Conservation (phyloP, 305 asterid genomes). For the Nicotiana rustica region DNA sequence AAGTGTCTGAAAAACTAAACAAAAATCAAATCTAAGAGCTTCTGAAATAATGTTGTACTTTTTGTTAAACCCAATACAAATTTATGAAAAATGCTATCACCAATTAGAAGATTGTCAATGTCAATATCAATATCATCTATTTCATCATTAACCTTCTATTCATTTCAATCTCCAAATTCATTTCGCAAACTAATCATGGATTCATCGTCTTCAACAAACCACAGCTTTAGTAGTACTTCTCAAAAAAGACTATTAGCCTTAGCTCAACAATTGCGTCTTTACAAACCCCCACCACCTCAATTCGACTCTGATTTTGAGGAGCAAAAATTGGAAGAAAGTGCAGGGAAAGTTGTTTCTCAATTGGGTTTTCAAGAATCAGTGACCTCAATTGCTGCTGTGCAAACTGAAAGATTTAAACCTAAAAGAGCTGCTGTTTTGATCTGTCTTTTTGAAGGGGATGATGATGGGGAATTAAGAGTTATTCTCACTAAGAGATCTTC, state of each 20-base stretch:
- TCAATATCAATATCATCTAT: neutral
- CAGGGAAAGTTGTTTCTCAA: conserved; percentile 77
- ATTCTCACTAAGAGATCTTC: conserved; percentile 91
- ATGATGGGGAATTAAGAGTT: conserved; percentile 77
- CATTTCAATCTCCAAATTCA: neutral
- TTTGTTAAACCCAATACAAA: neutral
- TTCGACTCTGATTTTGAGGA: conserved; percentile 59
- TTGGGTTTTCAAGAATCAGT: conserved; percentile 84
- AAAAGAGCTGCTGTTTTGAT: conserved; percentile 91
- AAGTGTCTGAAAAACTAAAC: too few relatives aligned
- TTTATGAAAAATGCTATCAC: neutral
- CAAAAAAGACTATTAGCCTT: conserved; percentile 49
- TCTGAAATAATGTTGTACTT: too few relatives aligned
- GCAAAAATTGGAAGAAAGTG: conserved; percentile 60
- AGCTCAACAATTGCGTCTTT: conserved; percentile 78
- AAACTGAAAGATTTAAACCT: conserved; percentile 62
- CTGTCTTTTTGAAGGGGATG: conserved; percentile 85
- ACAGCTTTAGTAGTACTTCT: neutral
- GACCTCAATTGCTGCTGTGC: conserved; percentile 51
- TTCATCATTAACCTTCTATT: neutral
- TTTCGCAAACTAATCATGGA: conserved; percentile 14
- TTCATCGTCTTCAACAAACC: neutral
- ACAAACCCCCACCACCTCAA: conserved; percentile 55
- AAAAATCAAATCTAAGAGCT: too few relatives aligned
- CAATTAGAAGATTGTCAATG: neutral